Conservation (phyloP, 768 basidiomycete species). For the Fistulinella prunicolor region DNA sequence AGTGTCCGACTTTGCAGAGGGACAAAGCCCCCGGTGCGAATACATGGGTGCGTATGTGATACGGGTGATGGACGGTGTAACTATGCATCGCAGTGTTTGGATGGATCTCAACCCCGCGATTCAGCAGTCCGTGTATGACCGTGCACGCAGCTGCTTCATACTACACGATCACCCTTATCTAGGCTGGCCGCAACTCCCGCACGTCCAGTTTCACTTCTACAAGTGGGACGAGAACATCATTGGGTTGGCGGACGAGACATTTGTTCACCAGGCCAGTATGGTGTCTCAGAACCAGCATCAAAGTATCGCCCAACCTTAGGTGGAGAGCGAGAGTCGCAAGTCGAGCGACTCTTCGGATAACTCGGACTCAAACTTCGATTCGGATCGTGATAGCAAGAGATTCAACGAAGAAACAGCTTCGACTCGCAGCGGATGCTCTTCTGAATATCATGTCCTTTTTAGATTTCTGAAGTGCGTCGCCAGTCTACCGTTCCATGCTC, state of each 20-base stretch:
- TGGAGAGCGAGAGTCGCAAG: no score
- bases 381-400: no score
- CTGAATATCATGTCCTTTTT: no score
- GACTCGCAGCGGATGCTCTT: no score
- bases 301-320: no score
- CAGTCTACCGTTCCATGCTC: no score
- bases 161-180: neutral
- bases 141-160: neutral
- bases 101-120: conserved; percentile 1
- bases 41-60: conserved; percentile 30
- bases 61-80: neutral
- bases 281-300: no score
- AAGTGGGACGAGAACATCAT: conserved; percentile 21
- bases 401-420: no score
- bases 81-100: conserved; percentile 5
- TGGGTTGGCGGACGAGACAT: conserved; percentile 7
- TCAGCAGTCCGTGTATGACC: conserved; percentile 4
- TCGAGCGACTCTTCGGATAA: neutral
- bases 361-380: no score
- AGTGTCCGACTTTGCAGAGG: neutral
- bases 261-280: neutral
- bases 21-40: conserved; percentile 1
- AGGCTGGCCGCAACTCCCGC: conserved; percentile 4
- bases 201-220: conserved; percentile 15
- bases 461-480: no score